Percentiles rank a stretch among this genome's conserved stretches.
These are phyloP conservation scores for Heracleum sosnowskyi DNA, from an alignment of 129 eudicot species.

Conservation along the genomic window DNA sequence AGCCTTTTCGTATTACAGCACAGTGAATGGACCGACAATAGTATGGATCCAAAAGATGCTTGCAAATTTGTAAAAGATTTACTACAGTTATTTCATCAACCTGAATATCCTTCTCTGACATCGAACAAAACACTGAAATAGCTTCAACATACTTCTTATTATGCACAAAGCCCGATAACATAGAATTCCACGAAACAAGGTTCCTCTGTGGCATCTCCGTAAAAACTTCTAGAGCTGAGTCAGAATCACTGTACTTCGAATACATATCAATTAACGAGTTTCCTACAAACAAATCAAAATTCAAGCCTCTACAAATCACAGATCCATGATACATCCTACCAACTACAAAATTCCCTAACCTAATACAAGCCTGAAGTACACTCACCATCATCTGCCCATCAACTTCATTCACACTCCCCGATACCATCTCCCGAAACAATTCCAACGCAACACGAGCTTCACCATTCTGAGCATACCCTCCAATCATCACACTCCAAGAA, in stretches of 20 bases:
- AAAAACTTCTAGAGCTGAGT: constrained; percentile 43
- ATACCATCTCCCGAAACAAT: constrained; percentile 44
- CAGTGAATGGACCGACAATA: constrained; percentile 55
- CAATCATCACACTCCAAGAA: constrained; percentile 77
- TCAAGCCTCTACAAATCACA: constrained; percentile 39
- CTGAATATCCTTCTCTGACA: constrained; percentile 33
- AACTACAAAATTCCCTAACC: constrained; percentile 18
- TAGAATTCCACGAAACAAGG: constrained; percentile 69
- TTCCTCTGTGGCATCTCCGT: constrained; percentile 52
- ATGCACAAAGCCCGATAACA: constrained; percentile 61
- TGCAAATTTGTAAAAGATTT: constrained; percentile 57
- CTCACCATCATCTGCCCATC: constrained; percentile 68
- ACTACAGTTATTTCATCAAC: constrained; percentile 73
- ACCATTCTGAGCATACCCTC: constrained; percentile 46
- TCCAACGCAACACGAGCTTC: constrained; percentile 32
- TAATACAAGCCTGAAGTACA: constrained; percentile 60
- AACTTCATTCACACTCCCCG: constrained; percentile 15
- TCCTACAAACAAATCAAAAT: constrained; percentile 52
- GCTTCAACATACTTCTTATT: constrained; percentile 56
- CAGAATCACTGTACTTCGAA: constrained; percentile 46
- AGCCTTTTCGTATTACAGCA: constrained; percentile 32
- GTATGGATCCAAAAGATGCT: constrained; percentile 31
- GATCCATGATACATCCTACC: constrained; percentile 53
- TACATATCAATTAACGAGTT: constrained; percentile 73
- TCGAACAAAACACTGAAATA: constrained; percentile 34